phyloP scores from a whole-genome alignment of 495 filamentous ascomycete species.

The Annulohypoxylon bovei region DNA sequence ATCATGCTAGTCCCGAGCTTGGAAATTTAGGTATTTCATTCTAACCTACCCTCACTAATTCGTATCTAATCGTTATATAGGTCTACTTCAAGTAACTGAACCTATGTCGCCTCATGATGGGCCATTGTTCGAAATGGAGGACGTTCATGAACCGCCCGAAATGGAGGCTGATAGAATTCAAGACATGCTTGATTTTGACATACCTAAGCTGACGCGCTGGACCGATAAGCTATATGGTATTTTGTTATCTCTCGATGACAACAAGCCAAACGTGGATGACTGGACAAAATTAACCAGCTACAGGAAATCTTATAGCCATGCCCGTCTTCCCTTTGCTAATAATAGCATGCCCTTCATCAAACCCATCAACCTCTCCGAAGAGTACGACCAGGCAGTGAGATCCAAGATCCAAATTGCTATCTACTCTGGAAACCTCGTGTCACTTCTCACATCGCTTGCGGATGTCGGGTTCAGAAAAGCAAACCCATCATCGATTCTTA shows the following conservation, averaged over 20 bases:
- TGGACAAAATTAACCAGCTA: slow-evolving; percentile 17
- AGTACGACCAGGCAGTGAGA: slow-evolving; percentile 10
- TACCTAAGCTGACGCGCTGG: slow-evolving; percentile 44
- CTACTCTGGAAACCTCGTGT: slow-evolving; percentile 39
- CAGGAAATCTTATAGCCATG: slow-evolving; percentile 24
- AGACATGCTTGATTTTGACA: slow-evolving; percentile 45
- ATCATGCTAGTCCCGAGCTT: slow-evolving; percentile 14
- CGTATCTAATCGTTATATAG: slow-evolving; percentile 18
- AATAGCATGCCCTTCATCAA: slow-evolving; percentile 28
- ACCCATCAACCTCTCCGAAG: slow-evolving; percentile 22
- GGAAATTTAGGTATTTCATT: slow-evolving; percentile 26
- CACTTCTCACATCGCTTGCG: slow-evolving; percentile 33
- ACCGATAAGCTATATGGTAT: slow-evolving; percentile 30
- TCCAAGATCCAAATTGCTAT: slow-evolving; percentile 21
- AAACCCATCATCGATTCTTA: slow-evolving; percentile 15
- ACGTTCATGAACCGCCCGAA: slow-evolving; percentile 11
- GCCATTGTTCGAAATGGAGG: slow-evolving; percentile 1
- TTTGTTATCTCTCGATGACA: slow-evolving; percentile 17
- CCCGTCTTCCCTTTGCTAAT: slow-evolving; percentile 31
- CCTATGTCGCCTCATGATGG: neutral
- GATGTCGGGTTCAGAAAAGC: slow-evolving; percentile 20
- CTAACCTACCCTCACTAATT: neutral
- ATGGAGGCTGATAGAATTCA: slow-evolving; percentile 36
- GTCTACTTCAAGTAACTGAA: neutral
- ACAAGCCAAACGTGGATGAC: slow-evolving; percentile 16